Conservation (phyloP, 2,329 filamentous ascomycete genomes). For the Epichloe bromicola region DNA sequence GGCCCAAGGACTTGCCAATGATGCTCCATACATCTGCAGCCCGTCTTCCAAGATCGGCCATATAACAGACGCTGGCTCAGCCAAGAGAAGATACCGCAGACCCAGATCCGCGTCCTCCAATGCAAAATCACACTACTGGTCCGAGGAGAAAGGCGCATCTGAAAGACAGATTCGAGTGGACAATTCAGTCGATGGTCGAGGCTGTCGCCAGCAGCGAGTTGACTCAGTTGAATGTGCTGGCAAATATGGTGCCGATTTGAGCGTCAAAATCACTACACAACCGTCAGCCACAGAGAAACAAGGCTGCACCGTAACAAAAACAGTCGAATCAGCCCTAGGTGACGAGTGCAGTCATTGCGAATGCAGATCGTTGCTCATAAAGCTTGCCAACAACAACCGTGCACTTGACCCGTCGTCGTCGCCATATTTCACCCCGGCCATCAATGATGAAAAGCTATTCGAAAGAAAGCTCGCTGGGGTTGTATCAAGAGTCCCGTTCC, state of each 20-base stretch:
- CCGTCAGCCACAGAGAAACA: not conserved
- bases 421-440: conserved; percentile 19
- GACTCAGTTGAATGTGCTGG: not conserved
- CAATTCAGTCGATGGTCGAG: not conserved
- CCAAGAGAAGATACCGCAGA: not conserved
- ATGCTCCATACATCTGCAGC: conserved; percentile 10
- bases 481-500: conserved; percentile 49
- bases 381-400: not conserved
- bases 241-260: not conserved
- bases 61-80: not conserved
- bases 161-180: not conserved
- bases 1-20: conserved; percentile 16
- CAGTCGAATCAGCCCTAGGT: not conserved
- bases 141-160: not conserved
- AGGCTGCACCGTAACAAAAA: not conserved
- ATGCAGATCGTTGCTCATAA: not conserved
- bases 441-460: conserved; percentile 7
- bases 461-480: conserved; percentile 29
- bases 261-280: not conserved
- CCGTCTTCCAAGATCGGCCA: not conserved
- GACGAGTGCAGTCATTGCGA: not conserved
- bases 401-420: conserved; percentile 13
- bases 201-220: not conserved
- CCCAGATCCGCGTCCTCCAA: not conserved
- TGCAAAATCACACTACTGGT: not conserved